A percentile compares a stretch with the other conserved stretches of the same genome.
phyloP scores from a whole-genome alignment of 2,329 filamentous ascomycete genomes.

The Penicillium sp. region DNA sequence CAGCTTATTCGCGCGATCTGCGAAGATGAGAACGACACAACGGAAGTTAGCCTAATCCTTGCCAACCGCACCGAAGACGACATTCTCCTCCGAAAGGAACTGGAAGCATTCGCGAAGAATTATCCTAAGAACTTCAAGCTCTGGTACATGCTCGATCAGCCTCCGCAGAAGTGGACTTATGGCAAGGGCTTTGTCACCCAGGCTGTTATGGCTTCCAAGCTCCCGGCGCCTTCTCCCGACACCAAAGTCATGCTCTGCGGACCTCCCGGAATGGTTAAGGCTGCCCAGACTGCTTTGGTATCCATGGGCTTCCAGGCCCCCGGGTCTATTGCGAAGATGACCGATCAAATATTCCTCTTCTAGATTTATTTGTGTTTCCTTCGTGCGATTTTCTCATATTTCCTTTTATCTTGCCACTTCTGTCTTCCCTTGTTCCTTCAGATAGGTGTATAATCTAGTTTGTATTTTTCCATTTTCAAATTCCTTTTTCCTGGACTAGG shows the following conservation, averaged over 20 bases:
- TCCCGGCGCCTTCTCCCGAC: neutral
- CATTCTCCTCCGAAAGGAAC: neutral
- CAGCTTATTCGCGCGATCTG: neutral
- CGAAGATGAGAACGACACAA: neutral
- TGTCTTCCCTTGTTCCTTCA: neutral
- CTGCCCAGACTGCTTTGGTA: neutral
- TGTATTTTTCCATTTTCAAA: no score
- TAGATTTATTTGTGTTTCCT: neutral
- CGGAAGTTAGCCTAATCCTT: neutral
- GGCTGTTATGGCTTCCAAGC: neutral
- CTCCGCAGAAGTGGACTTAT: neutral
- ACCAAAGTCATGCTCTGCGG: neutral
- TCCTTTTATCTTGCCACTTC: neutral
- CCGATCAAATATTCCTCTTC: neutral
- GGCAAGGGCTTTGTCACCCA: neutral
- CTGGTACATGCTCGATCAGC: neutral
- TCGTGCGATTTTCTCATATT: neutral
- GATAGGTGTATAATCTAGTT: neutral
- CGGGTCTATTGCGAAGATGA: neutral
- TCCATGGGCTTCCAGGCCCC: neutral
- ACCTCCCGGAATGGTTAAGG: neutral
- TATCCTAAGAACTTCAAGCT: neutral
- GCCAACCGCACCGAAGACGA: neutral
- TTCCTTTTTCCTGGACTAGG: no score
- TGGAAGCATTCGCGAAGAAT: neutral